Percentiles rank a stretch among this genome's conserved stretches.
Conservation (phyloP, 441 rosid genomes). For the Arabidopsis hybrid region DNA sequence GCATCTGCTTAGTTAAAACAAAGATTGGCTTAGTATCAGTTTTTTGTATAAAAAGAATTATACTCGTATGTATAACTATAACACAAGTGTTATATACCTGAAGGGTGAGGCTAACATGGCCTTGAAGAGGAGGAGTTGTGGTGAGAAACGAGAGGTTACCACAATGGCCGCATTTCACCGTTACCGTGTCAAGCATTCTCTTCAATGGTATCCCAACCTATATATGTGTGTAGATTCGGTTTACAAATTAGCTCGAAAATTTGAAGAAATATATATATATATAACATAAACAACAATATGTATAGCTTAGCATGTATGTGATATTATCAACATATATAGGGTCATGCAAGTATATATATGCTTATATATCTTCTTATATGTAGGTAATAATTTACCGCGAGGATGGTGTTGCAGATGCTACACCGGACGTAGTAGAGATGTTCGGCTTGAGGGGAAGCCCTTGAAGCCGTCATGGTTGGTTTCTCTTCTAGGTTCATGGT, state of each 20-base stretch:
- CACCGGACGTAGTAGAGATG: conserved; percentile 98
- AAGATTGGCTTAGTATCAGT: conserved; percentile 26
- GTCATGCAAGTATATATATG: neutral
- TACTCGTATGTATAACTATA: too few species aligned
- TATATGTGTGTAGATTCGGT: neutral
- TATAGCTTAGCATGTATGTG: conserved; percentile 5
- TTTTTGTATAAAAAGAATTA: neutral
- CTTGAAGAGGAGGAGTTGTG: conserved; percentile 87
- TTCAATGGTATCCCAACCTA: conserved; percentile 98
- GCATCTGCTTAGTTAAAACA: conserved; percentile 52
- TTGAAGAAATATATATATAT: conserved; percentile 7
- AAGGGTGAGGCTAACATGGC: conserved; percentile 65
- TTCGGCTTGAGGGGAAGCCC: conserved; percentile 63
- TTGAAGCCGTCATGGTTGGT: conserved; percentile 56
- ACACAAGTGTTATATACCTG: conserved; percentile 48
- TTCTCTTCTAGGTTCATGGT: conserved; percentile 76
- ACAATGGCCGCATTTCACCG: conserved; percentile 98
- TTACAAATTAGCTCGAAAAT: conserved; percentile 9
- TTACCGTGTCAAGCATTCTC: conserved; percentile 87
- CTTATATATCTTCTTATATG: neutral
- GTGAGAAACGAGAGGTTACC: conserved; percentile 93
- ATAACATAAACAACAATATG: neutral
- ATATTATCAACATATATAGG: neutral
- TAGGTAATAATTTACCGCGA: conserved; percentile 63
- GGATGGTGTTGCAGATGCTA: conserved; percentile 98